Conservation (phyloP, 2,329 filamentous ascomycete species). For the Colletotrichum tropicale region DNA sequence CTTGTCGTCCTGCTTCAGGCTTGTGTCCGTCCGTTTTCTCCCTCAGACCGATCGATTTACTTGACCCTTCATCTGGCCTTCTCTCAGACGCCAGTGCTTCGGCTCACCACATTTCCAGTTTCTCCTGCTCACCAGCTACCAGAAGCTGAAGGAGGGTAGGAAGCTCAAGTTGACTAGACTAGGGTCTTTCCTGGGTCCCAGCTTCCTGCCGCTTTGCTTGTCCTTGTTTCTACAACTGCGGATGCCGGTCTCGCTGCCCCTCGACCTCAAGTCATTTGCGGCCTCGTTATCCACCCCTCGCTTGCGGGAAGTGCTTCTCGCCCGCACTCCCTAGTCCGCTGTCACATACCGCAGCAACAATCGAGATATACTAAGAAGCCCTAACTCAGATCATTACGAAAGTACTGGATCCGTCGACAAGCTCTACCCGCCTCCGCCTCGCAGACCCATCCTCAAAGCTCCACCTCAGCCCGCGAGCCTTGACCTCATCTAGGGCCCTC, state of each 20-base stretch:
- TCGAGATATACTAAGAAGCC: slow-evolving; percentile 18
- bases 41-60: not conserved
- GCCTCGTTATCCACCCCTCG: slow-evolving; percentile 12
- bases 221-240: slow-evolving; percentile 15
- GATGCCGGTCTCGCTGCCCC: slow-evolving; percentile 20
- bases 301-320: slow-evolving; percentile 12
- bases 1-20: slow-evolving; percentile 7
- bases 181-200: not conserved
- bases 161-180: not conserved
- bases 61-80: not conserved
- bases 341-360: slow-evolving; percentile 15
- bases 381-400: slow-evolving; percentile 18
- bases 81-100: not conserved
- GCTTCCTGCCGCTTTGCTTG: not conserved
- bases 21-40: not conserved
- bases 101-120: not conserved
- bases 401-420: slow-evolving; percentile 8
- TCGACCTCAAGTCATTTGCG: slow-evolving; percentile 18
- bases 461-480: slow-evolving; percentile 17
- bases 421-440: slow-evolving; percentile 12
- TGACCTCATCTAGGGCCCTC: slow-evolving; percentile 18
- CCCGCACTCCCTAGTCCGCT: slow-evolving; percentile 6
- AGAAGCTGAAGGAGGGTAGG: slow-evolving; percentile 11
- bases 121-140: not conserved
- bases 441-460: slow-evolving; percentile 16